Evolutionary conservation across 352 stramenopile genomes (phyloP), one percentile per base, ranked within the genome.

Genomic region (Globisporangium paddicum): DNA sequence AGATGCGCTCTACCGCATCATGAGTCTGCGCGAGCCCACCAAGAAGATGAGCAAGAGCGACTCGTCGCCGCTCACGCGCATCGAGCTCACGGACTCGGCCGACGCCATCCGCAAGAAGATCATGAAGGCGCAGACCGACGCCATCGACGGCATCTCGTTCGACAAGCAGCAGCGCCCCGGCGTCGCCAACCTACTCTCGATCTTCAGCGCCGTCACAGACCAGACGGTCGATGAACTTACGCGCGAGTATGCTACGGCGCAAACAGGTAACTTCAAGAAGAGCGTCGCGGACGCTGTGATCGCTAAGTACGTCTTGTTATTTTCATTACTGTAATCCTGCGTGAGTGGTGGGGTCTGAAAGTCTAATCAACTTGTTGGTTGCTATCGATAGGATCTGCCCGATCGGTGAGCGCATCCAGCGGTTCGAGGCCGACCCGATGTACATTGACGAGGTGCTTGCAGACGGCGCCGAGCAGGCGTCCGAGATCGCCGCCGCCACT

Each of bases 41-140:
- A 92, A 82, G 55, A 99, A 99, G 83, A 99, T 99, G 98, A 99
- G 94, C 72, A 99, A 99, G 78, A 98, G 82, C 35, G 96, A 98
- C 64, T 66, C 79, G 35, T 95, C 87, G 18, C 79, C 96, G 60
- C 66, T 75, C 53, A 97, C 86, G 55, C 85, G 96, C 63, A 99
- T 99, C 66, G 98, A 99, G 63, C 73, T 99, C 10, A 89, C 96
- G 7, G 83, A 93, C 62, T 73, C 68, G 21, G 67, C 75, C 23
- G 82, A 87, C 26, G 53, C 66, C 3, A 88, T 93, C 60, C 70
- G 73, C 41, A 93, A 72, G 87, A 99, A 93, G 70, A 77, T 77
- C 67, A 96, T 68, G 53, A 87, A 73, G 86, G 96, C 64, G 57
- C 98, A 72, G 76, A 98, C 84, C 82, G 95, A 96, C 58, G 69